Base-by-base conservation (phyloP, 352 stramenopile species). In the Saprolegnia diclina region DNA sequence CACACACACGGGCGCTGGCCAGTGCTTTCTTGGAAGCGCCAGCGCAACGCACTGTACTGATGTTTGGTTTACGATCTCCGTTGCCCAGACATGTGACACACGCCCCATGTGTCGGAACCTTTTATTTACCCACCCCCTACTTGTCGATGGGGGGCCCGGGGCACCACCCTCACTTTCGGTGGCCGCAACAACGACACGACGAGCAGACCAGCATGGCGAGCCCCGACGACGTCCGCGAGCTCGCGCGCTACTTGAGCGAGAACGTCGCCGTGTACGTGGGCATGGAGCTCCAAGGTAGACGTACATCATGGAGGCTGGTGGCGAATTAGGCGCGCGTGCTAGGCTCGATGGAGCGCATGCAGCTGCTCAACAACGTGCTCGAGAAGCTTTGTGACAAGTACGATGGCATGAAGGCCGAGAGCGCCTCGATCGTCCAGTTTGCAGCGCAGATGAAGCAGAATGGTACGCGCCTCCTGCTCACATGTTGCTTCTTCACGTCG, bases 261-360 rank as follows among this genome's bases (percentile, higher is more conserved):
- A 89, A 76, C 48, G 77, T 93, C 42, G 72, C 81, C 13, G 77
- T 78, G 37, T 93, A 93, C 67, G 75, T 87, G 0, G 85, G 82
- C 35, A 77, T 75, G 0, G 80, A 93, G 71, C 75, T 91, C 14
- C 75, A 81, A 52, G 80, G 85, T 92, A 42, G 26, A 5, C 11
- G 21, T 37, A 37, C 29, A 21, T 26, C 18, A n/a, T 16, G 3
- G 29, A 19, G 37, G 61, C 4, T 64, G 29, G 37, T 24, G 35
- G 13, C 42, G 52, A 24, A 59, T 9, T 2, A 54, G n/a, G 46
- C n/a, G 35, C 35, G 52, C 18, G 21, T 21, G 18, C 18, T 59
- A 94, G 86, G 81, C 22, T 92, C 86, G 14, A 68, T 88, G 4
- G 86, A 92, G 72, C 84, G 74, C 29, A 92, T 90, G 81, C 73